Conservation (phyloP, 371 early-diverging fungal genomes). For the Caulochytrium protostelioides region DNA sequence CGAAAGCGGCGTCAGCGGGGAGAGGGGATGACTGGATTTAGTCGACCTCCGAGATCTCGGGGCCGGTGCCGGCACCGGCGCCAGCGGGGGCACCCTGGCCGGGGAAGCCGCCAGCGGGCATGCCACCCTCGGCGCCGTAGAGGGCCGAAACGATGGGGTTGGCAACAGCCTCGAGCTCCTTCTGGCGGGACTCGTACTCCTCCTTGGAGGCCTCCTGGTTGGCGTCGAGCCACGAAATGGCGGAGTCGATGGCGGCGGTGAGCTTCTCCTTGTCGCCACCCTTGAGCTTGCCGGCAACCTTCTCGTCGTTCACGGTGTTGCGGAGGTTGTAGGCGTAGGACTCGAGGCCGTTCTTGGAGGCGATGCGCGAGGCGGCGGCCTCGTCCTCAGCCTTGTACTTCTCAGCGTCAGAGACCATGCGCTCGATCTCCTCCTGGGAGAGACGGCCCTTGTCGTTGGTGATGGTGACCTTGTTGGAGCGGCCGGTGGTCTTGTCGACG, state of each 20-base stretch:
- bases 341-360: constrained; percentile 79
- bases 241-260: constrained; percentile 50
- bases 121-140: constrained; percentile 50
- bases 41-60: too few relatives aligned
- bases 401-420: constrained; percentile 89
- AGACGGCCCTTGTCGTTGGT: constrained; percentile 97
- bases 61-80: constrained; percentile 31
- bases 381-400: constrained; percentile 91
- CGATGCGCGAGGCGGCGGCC: constrained; percentile 58
- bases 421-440: constrained; percentile 77
- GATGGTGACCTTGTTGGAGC: constrained; percentile 86
- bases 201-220: constrained; percentile 79
- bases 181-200: constrained; percentile 78
- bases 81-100: constrained; percentile 30
- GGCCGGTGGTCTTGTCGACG: constrained; percentile 82
- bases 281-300: constrained; percentile 57
- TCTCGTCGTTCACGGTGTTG: constrained; percentile 67
- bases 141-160: constrained; percentile 90
- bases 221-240: constrained; percentile 70
- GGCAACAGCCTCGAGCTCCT: constrained; percentile 79
- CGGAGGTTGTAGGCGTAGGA: constrained; percentile 80
- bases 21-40: too few relatives aligned
- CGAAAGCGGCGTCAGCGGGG: too few relatives aligned
- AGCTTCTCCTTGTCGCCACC: constrained; percentile 68
- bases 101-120: constrained; percentile 15